Base-by-base conservation (phyloP, 768 basidiomycete species). In the Hemileccinum rubropunctum region DNA sequence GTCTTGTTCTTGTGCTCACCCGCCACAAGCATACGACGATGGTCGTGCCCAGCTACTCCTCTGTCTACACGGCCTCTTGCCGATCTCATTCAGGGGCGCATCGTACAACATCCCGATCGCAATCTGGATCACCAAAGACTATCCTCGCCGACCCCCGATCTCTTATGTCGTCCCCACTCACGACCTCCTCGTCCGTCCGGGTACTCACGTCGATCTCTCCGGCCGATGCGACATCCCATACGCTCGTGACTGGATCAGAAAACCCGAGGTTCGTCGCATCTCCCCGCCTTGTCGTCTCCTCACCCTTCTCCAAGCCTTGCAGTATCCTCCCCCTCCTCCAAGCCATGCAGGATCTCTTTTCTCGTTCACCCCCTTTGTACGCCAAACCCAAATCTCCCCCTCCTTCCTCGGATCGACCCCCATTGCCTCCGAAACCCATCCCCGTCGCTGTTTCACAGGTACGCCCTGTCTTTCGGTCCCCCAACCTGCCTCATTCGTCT, bases 101-200 rank as follows among this genome's bases (percentile, higher is more conserved):
- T 76, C 86, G 2, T 99, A 99, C 76, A 92, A 99, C 68, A 98
- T 98, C 59, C 97, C 97, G 4, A 70, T 99, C 59, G 83, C 88
- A 12, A 58, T 95, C 53, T 98, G 95, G 94, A 58, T 98, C 36
- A 78, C 92, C 3, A 77, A 78, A 45, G 89, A 91, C 36, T 98
- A 93, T 62, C 95, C 95, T 4, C 75, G 78, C 37, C 74, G 75
- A 12, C 84, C 94, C 0, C 97, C 97, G 18, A 79, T 98, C 60
- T 77, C 77, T 18, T 98, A 92, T 72, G 94, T 99, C 57, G 88
- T 92, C 12, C 95, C 97, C 30, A 97, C 92, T 3, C 79, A 74
- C 46, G 85, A 90, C 61, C 92, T 99, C 86, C 84, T 94, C 51
- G 82, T 99, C 59, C 84, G 84, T 57, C 77, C 90, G 11, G 81